phyloP scores from a whole-genome alignment of 352 stramenopile species.

The Phytophthora cryptogea region DNA sequence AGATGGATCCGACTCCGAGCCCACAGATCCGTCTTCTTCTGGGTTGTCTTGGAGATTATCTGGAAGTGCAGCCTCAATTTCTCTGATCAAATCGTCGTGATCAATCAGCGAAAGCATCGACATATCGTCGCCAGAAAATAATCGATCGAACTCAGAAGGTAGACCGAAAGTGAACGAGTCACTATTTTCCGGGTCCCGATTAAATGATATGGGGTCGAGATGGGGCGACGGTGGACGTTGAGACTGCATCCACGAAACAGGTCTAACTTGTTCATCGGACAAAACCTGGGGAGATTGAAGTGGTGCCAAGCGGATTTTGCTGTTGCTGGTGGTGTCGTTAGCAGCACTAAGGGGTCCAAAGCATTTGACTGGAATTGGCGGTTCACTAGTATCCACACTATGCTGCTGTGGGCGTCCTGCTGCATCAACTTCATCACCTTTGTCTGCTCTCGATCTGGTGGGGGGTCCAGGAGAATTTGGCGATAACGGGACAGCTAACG shows the following conservation, averaged over 20 bases:
- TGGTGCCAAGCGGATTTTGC: slow-evolving; percentile 36
- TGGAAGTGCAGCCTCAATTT: slow-evolving; percentile 70
- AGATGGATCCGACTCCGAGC: slow-evolving; percentile 77
- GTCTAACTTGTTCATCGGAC: slow-evolving; percentile 4
- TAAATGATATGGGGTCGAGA: slow-evolving; percentile 15
- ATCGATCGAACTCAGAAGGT: slow-evolving; percentile 35
- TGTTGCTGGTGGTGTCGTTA: slow-evolving; percentile 10
- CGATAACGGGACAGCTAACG: not conserved
- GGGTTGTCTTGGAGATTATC: slow-evolving; percentile 46
- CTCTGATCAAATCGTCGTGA: slow-evolving; percentile 60
- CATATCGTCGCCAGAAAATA: slow-evolving; percentile 39
- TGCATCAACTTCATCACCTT: not conserved
- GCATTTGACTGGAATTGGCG: slow-evolving; percentile 13
- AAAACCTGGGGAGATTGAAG: slow-evolving; percentile 6
- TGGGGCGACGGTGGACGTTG: slow-evolving; percentile 6
- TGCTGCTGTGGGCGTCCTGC: not conserved
- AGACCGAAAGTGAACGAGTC: slow-evolving; percentile 10
- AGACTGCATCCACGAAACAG: slow-evolving; percentile 10
- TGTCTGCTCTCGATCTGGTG: not conserved
- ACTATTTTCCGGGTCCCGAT: slow-evolving; percentile 5
- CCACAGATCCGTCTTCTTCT: slow-evolving; percentile 55
- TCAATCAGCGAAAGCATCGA: slow-evolving; percentile 45
- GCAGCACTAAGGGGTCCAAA: slow-evolving; percentile 8
- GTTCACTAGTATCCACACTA: slow-evolving; percentile 3
- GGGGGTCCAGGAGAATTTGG: slow-evolving; percentile 1